Evolutionary conservation across 257 asterid species (phyloP), one percentile per base, ranked within the genome.

Genomic region (Leptodermis oblonga): DNA sequence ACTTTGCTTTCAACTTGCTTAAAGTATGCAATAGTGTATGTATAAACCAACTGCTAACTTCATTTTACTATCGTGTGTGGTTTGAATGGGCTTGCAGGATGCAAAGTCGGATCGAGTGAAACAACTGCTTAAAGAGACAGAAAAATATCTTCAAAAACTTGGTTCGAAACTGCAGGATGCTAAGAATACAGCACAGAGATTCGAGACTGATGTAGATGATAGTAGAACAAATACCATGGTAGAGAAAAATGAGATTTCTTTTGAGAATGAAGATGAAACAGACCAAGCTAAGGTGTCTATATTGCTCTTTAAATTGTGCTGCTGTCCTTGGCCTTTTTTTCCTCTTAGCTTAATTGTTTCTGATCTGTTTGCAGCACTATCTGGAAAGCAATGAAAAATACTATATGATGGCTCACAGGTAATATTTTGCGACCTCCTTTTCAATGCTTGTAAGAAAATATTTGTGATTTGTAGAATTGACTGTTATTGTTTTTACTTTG

Each of bases 371-470:
- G 82, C 95, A 94, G 99, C 96, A 94, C 74, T 94, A 94, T 79
- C 72, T 94, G 95, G 99, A 94, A 84, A 94, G 99, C 93, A 94
- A 94, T 78, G 99, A 94, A 79, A 94, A 94, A 79, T 94, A 94
- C 89, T 94, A 94, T 82, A 63, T 77, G 89, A 91, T 94, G 97
- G 99, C 99, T 64, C 99, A 94, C 78, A 89, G 99, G 99, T 94
- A 85, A 80, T 53, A 51, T n/a, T 67, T 70, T 56, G 64, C 39
- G n/a, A 36, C 63, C 34, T 41, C 43, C 51, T 52, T 78, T 69
- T 67, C 49, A 62, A 72, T 69, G 58, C 60, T 74, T 76, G 58
- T 45, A 11, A 52, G 20, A 52, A 33, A 46, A 59, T 31, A 25
- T 49, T 60, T 58, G 17, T 62, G 34, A 20, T 52, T 12, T 14